These are phyloP conservation scores for Nannochloris sp. DNA, from an alignment of 139 green algal species.

Conservation along the genomic window DNA sequence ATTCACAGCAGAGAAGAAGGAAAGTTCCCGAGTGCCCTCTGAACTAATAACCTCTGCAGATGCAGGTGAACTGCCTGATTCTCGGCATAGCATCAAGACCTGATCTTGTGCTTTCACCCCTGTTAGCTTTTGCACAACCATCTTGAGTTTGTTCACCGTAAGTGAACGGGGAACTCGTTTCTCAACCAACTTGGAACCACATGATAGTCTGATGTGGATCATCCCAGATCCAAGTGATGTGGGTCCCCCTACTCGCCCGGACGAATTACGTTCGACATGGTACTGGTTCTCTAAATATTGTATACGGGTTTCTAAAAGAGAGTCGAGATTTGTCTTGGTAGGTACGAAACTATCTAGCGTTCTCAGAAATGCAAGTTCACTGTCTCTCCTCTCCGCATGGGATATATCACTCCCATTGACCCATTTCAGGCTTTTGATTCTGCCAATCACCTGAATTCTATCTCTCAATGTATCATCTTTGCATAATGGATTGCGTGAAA, in stretches of 20 bases:
- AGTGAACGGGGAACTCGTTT: neutral
- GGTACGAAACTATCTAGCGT: neutral
- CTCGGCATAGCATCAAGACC: constrained; percentile 10
- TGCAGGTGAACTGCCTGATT: too few relatives aligned
- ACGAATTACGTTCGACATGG: too few relatives aligned
- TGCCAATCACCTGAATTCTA: constrained; percentile 54
- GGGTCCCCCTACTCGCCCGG: too few relatives aligned
- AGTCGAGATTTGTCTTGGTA: neutral
- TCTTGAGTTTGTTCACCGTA: constrained; percentile 16
- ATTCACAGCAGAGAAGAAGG: too few relatives aligned
- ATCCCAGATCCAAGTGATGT: too few relatives aligned
- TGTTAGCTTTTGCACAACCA: constrained; percentile 21
- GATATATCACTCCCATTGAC: constrained; percentile 67
- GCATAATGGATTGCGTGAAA: constrained; percentile 60
- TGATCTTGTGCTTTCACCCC: constrained; percentile 20
- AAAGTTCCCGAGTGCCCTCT: too few relatives aligned
- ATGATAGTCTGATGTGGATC: too few relatives aligned
- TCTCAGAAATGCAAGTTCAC: constrained; percentile 68
- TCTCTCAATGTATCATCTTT: constrained; percentile 28
- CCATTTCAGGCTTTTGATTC: constrained; percentile 38
- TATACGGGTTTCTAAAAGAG: too few relatives aligned
- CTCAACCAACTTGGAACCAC: too few relatives aligned
- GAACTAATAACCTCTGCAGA: too few relatives aligned
- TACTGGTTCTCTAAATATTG: too few relatives aligned
- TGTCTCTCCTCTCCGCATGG: constrained; percentile 54